Evolutionary conservation across 495 filamentous ascomycete species (phyloP).

Genomic region (Viridothelium virens): DNA sequence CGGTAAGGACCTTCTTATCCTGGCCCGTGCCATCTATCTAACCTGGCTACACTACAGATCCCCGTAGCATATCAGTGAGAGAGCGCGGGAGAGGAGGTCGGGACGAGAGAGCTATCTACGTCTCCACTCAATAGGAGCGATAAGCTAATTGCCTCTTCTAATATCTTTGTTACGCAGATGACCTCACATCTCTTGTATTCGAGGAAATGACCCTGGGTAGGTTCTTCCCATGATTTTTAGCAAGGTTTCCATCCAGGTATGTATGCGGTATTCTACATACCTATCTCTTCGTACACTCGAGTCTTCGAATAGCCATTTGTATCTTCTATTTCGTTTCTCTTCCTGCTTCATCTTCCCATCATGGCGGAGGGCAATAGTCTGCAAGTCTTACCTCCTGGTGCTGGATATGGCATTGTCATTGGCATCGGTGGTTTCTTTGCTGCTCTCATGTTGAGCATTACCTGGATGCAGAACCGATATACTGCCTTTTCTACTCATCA

Average conservation of each 20-base stretch:
- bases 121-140: background rate
- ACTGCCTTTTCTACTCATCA: constrained; percentile 40
- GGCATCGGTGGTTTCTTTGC: constrained; percentile 44
- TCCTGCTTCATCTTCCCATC: background rate
- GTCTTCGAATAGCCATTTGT: background rate
- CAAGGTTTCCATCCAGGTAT: too few relatives aligned
- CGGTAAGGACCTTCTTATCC: constrained; percentile 1
- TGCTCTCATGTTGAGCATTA: constrained; percentile 40
- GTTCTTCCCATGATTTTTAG: too few relatives aligned
- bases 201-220: too few relatives aligned
- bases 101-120: background rate
- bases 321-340: background rate
- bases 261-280: too few relatives aligned
- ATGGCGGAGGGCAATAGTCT: constrained; percentile 14
- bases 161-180: background rate
- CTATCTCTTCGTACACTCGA: background rate
- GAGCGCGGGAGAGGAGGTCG: too few relatives aligned
- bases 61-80: background rate
- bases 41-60: background rate
- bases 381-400: constrained; percentile 26
- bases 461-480: constrained; percentile 43
- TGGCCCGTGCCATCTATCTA: background rate
- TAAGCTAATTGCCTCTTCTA: background rate
- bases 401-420: constrained; percentile 45
- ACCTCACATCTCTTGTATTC: background rate